phyloP scores from a whole-genome alignment of 2,329 filamentous ascomycete genomes.

The Botrytis hyacinthi region DNA sequence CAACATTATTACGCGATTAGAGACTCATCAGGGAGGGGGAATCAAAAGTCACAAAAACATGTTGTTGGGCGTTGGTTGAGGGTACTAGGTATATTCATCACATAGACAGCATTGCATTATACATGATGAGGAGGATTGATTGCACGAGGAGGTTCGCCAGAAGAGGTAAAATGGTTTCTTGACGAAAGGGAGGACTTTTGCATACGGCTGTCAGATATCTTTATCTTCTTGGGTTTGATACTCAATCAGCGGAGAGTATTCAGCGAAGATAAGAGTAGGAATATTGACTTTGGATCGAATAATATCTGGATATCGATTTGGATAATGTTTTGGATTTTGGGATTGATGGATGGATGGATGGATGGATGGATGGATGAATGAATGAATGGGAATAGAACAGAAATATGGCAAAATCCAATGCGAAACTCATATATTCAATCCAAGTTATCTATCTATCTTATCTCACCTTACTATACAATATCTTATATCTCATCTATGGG shows the following conservation, averaged over 20 bases:
- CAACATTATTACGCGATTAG: constrained; percentile 74
- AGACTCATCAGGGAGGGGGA: constrained; percentile 13
- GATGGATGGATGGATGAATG: too few relatives aligned
- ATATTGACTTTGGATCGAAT: not conserved
- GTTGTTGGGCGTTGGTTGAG: constrained; percentile 28
- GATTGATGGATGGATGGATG: not conserved
- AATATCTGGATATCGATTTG: not conserved
- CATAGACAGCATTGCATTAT: constrained; percentile 36
- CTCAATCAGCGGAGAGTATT: not conserved
- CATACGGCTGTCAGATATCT: not conserved
- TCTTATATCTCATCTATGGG: not conserved
- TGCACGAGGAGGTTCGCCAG: not conserved
- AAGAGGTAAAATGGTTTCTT: not conserved
- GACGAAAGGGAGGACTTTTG: not conserved
- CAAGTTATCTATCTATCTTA: not conserved
- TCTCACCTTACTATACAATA: not conserved
- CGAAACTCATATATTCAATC: not conserved
- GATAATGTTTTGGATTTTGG: not conserved
- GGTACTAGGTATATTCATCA: constrained; percentile 22
- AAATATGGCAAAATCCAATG: not conserved
- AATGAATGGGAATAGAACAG: not conserved
- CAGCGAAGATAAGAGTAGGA: not conserved
- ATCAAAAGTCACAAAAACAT: constrained; percentile 20
- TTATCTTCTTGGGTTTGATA: not conserved
- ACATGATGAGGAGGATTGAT: not conserved